Evolutionary conservation across 768 basidiomycete genomes (phyloP), one percentile per base, ranked within the genome.

Genomic region (Suillus variegatus): DNA sequence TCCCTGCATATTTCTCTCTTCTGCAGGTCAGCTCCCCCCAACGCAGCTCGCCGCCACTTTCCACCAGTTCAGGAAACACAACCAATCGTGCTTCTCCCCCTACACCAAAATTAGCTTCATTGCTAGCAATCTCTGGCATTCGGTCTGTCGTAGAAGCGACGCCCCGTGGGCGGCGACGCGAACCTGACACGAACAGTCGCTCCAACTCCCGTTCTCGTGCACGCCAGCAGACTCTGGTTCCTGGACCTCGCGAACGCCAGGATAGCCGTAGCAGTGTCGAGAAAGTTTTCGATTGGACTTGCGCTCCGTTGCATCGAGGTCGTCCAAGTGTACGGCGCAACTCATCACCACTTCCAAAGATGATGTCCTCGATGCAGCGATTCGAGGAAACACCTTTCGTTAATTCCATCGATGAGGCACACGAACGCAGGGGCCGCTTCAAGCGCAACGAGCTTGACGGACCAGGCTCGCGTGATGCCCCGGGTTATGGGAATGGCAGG

Each of bases 1-100:
- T 93, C 36, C 91, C 91, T 25, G 85, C 89, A 22, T 91, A 87
- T 76, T 93, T 93, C 74, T 91, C 89, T 56, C 81, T 91, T 65
- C 82, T 93, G 46, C 85, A 87, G 73, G 79, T 87, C 69, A 78
- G 77, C 68, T 82, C 81, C 58, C 76, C 70, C 65, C 79, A 54
- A 80, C 85, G 61, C 78, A 82, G 43, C 60, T 71, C 69, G 63
- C 82, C 63, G 22, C 69, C 61, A 51, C 66, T 67, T 44, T 81
- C 84, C 12, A 79, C 81, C 58, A 83, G 84, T 54, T 85, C 86
- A 56, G 81, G 76, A 44, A 76, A 81, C 67, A 83, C 83, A 35
- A 76, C 80, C 67, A 65, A 66, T 60, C 69, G 67, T 46, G 75
- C 81, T 44, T 88, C 88, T 41, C 88, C 88, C 60, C 86, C 88